A percentile compares a stretch with the other conserved stretches of the same genome.
phyloP scores from a whole-genome alignment of 2,329 filamentous ascomycete species.

The Colletotrichum sp. region DNA sequence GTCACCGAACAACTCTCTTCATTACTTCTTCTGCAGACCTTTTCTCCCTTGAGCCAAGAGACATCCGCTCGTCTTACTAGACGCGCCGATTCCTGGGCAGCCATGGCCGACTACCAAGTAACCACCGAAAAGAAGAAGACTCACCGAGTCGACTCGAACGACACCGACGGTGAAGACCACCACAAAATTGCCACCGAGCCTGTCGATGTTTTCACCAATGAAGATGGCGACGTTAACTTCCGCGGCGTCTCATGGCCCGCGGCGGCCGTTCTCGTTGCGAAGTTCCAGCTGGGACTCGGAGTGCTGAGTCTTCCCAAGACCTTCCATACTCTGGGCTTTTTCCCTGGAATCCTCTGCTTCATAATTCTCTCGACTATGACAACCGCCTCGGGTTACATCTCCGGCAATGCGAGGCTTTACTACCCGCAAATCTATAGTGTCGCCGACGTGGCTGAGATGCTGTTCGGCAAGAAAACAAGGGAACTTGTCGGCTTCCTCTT shows the following conservation, averaged over 20 bases:
- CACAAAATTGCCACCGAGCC: not conserved
- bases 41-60: not conserved
- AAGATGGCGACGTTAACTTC: not conserved
- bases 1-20: not conserved
- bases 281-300: not conserved
- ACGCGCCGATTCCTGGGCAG: not conserved
- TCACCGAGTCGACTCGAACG: not conserved
- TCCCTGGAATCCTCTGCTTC: not conserved
- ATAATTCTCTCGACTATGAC: not conserved
- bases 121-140: not conserved
- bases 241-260: not conserved
- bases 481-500: not conserved
- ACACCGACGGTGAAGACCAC: not conserved
- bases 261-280: not conserved
- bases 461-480: not conserved
- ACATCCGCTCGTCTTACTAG: not conserved
- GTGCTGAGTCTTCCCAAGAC: not conserved
- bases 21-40: not conserved
- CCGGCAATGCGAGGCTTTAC: not conserved
- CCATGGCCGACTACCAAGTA: not conserved
- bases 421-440: not conserved
- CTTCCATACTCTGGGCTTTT: not conserved
- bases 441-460: not conserved
- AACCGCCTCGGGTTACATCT: not conserved
- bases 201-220: not conserved